phyloP scores from a whole-genome alignment of 495 filamentous ascomycete species.

The Hypoxylon trugodes region DNA sequence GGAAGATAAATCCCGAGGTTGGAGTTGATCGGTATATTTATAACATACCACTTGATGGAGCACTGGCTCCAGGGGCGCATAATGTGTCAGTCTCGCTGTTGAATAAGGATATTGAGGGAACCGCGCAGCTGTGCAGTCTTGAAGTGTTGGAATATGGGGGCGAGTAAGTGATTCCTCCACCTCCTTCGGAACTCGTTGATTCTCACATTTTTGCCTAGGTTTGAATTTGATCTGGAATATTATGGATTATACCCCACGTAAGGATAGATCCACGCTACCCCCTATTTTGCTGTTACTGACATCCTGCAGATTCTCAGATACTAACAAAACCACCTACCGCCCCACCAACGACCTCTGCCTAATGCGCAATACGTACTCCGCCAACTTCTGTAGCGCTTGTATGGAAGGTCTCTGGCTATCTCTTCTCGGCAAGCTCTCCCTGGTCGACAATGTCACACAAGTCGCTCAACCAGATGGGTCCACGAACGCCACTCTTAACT shows the following conservation, averaged over 20 bases:
- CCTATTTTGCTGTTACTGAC: background rate
- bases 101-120: constrained; percentile 35
- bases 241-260: constrained; percentile 41
- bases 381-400: constrained; percentile 35
- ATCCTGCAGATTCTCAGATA: constrained; percentile 26
- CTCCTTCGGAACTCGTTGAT: background rate
- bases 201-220: constrained; percentile 9
- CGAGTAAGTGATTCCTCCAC: constrained; percentile 22
- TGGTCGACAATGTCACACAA: constrained; percentile 38
- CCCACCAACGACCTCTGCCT: constrained; percentile 38
- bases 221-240: constrained; percentile 30
- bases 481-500: constrained; percentile 30
- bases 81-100: constrained; percentile 30
- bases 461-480: constrained; percentile 16
- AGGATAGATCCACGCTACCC: background rate
- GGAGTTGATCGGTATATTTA: constrained; percentile 41
- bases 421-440: constrained; percentile 23
- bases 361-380: constrained; percentile 35
- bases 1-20: constrained; percentile 36
- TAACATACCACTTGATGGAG: constrained; percentile 31
- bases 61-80: constrained; percentile 31
- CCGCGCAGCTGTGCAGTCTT: constrained; percentile 39
- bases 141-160: constrained; percentile 39
- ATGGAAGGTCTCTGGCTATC: constrained; percentile 38
- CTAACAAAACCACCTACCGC: constrained; percentile 33